Evolutionary conservation across 2,329 filamentous ascomycete species (phyloP), one percentile per base, ranked within the genome.

Genomic region (Colletotrichum musicola): DNA sequence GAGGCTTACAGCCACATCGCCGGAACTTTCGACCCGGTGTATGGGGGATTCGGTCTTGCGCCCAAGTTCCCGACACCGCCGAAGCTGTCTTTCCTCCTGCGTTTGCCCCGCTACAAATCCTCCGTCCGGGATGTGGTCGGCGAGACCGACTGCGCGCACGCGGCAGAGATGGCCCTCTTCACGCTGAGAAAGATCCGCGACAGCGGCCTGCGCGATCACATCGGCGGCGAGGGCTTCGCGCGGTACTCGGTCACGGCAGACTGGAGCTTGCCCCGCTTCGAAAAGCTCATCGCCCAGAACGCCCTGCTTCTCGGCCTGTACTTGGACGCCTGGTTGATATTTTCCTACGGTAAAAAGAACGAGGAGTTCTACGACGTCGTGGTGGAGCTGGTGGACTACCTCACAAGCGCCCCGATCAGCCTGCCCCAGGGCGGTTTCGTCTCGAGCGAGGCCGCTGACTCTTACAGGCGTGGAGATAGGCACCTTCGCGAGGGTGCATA

Each of bases 221-320:
- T 89, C 9, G 85, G 86, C 1, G 83, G 82, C 1, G 76, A 76
- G 6, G 88, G 88, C 4, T 89, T 89, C 72, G 81, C 85, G 42
- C 89, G 95, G 59, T 98, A 97, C 77, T 97, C 94, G 14, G 92
- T 97, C 7, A 98, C 95, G 0, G 84, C 90, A 14, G 93, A 98
- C 80, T 99, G 96, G 96, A 93, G 92, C 71, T 83, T 98, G 54
- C 96, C 96, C 12, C 95, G 97, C 78, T 99, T 98, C 74, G 96
- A 99, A 82, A 98, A 98, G 83, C 94, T 98, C 87, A 88, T 98
- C 10, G 94, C 94, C 62, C 96, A 98, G 76, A 97, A 99, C 75
- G 91, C 93, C 0, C 91, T 98, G 73, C 85, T 98, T 1, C 82
- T 99, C 2, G 88, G 91, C 25, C 85, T 96, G 6, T 98, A 96